Evolutionary conservation across 2,329 filamentous ascomycete genomes (phyloP).

Genomic region (Epichloe scottii): DNA sequence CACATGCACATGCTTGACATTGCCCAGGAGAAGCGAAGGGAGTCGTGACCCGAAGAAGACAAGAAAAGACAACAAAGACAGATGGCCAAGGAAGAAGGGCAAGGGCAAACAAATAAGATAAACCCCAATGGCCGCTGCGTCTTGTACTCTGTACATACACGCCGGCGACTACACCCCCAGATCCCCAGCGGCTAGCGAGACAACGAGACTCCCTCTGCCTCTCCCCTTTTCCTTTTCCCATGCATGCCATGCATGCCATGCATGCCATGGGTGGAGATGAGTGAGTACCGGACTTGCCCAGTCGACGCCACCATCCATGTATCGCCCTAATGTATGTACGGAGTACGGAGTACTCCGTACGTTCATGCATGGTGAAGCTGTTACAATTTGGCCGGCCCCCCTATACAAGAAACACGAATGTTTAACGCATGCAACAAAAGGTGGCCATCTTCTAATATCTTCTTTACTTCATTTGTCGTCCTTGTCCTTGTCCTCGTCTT

Average conservation of each 20-base stretch:
- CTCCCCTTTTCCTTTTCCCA: too few species aligned
- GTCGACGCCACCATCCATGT: slow-evolving; percentile 20
- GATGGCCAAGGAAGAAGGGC: background rate
- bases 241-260: too few species aligned
- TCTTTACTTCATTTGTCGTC: background rate
- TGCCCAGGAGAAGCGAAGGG: too few species aligned
- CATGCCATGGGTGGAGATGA: slow-evolving; percentile 6
- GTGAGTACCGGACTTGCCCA: background rate
- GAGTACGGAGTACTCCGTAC: too few species aligned
- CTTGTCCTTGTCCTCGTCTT: background rate
- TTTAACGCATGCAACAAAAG: background rate
- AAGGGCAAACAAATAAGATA: background rate
- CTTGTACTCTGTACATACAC: background rate
- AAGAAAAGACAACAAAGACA: background rate
- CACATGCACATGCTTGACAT: too few species aligned
- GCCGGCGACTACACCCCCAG: slow-evolving; percentile 1
- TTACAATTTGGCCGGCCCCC: slow-evolving; percentile 16
- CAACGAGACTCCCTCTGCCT: too few species aligned
- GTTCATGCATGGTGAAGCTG: slow-evolving; percentile 12
- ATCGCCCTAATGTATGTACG: slow-evolving; percentile 18
- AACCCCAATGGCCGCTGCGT: background rate
- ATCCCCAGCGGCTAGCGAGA: slow-evolving; percentile 1
- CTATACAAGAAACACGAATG: background rate
- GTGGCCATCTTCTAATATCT: background rate
- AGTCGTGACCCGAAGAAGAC: too few species aligned